phyloP scores from a whole-genome alignment of 1,139 yeast species.

The Taiozyma sp. region DNA sequence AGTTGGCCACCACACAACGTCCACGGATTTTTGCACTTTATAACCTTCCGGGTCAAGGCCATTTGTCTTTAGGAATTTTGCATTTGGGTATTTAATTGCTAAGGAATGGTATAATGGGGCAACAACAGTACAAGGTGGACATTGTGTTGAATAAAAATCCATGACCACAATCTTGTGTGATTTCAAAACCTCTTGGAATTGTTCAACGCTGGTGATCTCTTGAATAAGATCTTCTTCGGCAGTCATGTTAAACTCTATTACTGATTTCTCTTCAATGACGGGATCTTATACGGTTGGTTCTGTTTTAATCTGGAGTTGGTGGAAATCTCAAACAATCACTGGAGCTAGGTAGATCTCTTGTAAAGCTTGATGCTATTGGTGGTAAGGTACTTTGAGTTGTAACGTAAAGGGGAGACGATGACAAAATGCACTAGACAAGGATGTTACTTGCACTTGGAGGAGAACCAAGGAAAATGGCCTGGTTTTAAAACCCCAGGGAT shows the following conservation, averaged over 20 bases:
- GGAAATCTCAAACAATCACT: neutral
- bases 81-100: slow-evolving; percentile 16
- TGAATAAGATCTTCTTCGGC: slow-evolving; percentile 3
- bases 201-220: slow-evolving; percentile 10
- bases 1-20: slow-evolving; percentile 26
- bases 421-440: no score
- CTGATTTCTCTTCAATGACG: neutral
- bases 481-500: neutral
- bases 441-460: no score
- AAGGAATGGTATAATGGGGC: slow-evolving; percentile 18
- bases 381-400: neutral
- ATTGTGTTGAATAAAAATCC: slow-evolving; percentile 22
- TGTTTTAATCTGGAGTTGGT: neutral
- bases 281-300: neutral
- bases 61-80: slow-evolving; percentile 19
- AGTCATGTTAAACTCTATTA: neutral
- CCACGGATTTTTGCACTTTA: slow-evolving; percentile 17
- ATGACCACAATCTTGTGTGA: slow-evolving; percentile 14
- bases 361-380: neutral
- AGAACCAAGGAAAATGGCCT: neutral
- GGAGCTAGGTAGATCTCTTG: no score
- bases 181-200: slow-evolving; percentile 10
- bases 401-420: neutral
- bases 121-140: slow-evolving; percentile 23
- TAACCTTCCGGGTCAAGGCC: slow-evolving; percentile 18